A percentile compares a stretch with the other conserved stretches of the same genome.
Evolutionary conservation across 192 early-diverging fungal genomes (phyloP).

Genomic region (Paraglomus occultum): DNA sequence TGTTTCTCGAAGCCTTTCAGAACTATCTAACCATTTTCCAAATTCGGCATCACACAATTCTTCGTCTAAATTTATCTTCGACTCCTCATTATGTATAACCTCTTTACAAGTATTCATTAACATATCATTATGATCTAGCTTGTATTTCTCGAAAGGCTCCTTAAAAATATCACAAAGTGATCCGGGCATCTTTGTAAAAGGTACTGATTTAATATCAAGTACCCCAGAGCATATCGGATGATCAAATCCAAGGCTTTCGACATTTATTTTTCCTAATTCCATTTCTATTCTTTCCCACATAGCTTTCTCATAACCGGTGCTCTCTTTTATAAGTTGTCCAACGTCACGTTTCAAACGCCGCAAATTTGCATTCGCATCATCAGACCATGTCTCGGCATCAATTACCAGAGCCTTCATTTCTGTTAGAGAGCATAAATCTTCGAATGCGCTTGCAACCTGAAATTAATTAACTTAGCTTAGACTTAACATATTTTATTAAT

Average conservation of each 20-base stretch:
- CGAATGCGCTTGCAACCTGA: neutral
- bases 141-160: slow-evolving; percentile 19
- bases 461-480: neutral
- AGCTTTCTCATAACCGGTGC: slow-evolving; percentile 4
- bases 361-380: slow-evolving; percentile 14
- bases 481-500: neutral
- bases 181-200: slow-evolving; percentile 6
- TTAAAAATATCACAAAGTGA: slow-evolving; percentile 20
- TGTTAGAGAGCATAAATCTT: slow-evolving; percentile 1
- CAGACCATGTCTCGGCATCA: neutral
- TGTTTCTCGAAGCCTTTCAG: neutral
- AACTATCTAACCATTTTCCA: neutral
- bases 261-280: slow-evolving; percentile 1
- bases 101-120: slow-evolving; percentile 1
- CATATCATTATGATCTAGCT: slow-evolving; percentile 4
- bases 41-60: neutral
- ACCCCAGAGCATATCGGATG: neutral
- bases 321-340: neutral
- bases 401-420: slow-evolving; percentile 12
- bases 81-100: neutral
- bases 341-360: neutral
- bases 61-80: no score
- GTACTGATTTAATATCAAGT: neutral
- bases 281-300: slow-evolving; percentile 20
- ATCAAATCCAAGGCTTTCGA: neutral